phyloP scores from a whole-genome alignment of 2,329 filamentous ascomycete species.

The Penicillium italicum region DNA sequence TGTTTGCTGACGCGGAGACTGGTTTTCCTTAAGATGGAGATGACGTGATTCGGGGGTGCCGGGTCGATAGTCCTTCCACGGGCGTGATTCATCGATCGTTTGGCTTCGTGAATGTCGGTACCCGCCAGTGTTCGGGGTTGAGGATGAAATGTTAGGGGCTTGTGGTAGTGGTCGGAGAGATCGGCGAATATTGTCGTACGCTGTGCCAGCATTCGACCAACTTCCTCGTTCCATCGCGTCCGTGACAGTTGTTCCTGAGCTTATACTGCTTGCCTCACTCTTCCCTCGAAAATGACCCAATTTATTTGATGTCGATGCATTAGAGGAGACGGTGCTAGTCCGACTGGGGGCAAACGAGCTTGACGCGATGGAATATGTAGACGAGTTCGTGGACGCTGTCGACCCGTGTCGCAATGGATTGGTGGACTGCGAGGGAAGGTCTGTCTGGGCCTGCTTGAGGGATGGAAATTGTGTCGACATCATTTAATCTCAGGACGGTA shows the following conservation, averaged over 20 bases:
- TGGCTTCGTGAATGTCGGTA: slow-evolving; percentile 55
- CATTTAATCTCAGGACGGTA: slow-evolving; percentile 29
- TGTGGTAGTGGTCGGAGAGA: slow-evolving; percentile 73
- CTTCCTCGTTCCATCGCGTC: slow-evolving; percentile 20
- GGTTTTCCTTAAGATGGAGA: slow-evolving; percentile 29
- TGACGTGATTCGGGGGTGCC: slow-evolving; percentile 32
- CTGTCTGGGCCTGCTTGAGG: slow-evolving; percentile 39
- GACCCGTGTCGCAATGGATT: slow-evolving; percentile 54
- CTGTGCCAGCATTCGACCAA: slow-evolving; percentile 53
- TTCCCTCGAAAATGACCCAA: slow-evolving; percentile 67
- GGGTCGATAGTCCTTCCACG: slow-evolving; percentile 33
- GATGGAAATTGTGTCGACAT: slow-evolving; percentile 41
- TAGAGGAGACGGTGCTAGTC: slow-evolving; percentile 69
- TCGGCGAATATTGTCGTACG: slow-evolving; percentile 70
- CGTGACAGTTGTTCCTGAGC: slow-evolving; percentile 34
- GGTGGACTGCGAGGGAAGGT: slow-evolving; percentile 41
- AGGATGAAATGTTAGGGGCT: slow-evolving; percentile 52
- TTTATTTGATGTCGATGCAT: slow-evolving; percentile 56
- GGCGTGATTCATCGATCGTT: slow-evolving; percentile 57
- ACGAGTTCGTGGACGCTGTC: slow-evolving; percentile 54
- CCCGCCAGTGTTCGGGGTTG: slow-evolving; percentile 30
- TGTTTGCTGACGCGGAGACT: slow-evolving; percentile 24
- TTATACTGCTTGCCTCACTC: slow-evolving; percentile 65
- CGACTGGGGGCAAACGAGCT: slow-evolving; percentile 52
- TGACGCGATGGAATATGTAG: slow-evolving; percentile 49